phyloP scores from a whole-genome alignment of 208 protist genomes.

The Wallacemonas collosoma region DNA sequence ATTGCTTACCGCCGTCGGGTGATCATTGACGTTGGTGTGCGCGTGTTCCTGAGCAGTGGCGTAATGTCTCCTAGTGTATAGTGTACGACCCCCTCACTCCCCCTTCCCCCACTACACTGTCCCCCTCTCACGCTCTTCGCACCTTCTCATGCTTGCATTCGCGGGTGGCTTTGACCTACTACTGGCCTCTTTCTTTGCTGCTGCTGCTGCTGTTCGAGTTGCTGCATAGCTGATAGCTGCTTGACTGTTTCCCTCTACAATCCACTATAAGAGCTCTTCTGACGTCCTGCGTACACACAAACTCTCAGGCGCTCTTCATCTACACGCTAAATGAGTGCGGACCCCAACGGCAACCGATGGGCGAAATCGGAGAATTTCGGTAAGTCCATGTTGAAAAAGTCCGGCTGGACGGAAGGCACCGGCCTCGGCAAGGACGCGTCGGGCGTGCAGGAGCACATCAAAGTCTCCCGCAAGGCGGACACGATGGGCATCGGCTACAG shows the following conservation, averaged over 20 bases:
- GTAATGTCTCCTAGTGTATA: too few relatives aligned
- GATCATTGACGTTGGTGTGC: too few relatives aligned
- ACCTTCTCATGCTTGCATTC: background rate
- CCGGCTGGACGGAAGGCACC: slow-evolving; percentile 90
- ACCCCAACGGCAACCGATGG: slow-evolving; percentile 89
- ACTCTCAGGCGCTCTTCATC: background rate
- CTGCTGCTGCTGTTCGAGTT: background rate
- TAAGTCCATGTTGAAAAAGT: slow-evolving; percentile 86
- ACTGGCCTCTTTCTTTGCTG: background rate
- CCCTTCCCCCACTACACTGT: background rate
- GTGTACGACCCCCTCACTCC: too few relatives aligned
- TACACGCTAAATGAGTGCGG: slow-evolving; percentile 51
- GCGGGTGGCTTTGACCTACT: too few relatives aligned
- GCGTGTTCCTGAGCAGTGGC: too few relatives aligned
- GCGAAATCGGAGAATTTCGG: slow-evolving; percentile 82
- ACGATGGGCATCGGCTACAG: slow-evolving; percentile 88
- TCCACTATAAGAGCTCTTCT: too few relatives aligned
- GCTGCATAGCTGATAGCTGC: too few relatives aligned
- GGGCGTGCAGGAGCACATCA: slow-evolving; percentile 85
- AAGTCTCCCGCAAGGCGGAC: slow-evolving; percentile 87
- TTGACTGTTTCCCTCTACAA: too few relatives aligned
- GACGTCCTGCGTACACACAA: too few relatives aligned
- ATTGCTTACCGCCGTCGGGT: too few relatives aligned
- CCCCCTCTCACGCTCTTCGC: background rate
- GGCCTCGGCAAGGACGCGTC: slow-evolving; percentile 88